A percentile compares a stretch with the other conserved stretches of the same genome.
These are phyloP conservation scores for Astrothelium subdiscretum DNA, from an alignment of 495 filamentous ascomycete genomes.

Conservation along the genomic window DNA sequence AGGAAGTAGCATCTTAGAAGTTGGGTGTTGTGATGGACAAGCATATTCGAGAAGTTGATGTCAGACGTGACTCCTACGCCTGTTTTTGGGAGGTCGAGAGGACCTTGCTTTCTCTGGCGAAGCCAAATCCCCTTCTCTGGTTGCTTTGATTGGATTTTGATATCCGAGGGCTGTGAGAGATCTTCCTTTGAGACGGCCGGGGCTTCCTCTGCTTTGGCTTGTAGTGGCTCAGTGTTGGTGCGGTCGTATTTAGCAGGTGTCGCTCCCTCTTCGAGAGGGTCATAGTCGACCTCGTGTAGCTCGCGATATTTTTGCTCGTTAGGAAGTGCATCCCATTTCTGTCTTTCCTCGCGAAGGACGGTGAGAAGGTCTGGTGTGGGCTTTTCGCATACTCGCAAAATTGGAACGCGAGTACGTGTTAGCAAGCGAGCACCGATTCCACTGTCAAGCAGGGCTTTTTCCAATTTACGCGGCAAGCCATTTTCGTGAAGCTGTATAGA, in stretches of 20 bases:
- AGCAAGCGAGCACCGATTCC: conserved; percentile 60
- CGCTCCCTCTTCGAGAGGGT: conserved; percentile 11
- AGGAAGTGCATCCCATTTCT: conserved; percentile 43
- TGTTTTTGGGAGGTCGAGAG: conserved; percentile 57
- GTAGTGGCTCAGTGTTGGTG: neutral
- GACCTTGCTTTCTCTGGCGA: conserved; percentile 41
- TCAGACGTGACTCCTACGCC: conserved; percentile 68
- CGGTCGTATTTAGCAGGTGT: neutral
- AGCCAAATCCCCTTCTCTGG: conserved; percentile 29
- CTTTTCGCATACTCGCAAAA: conserved; percentile 67
- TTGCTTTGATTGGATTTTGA: neutral
- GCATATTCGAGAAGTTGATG: conserved; percentile 71
- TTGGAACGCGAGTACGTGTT: conserved; percentile 63
- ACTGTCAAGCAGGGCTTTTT: conserved; percentile 54
- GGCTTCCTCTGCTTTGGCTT: neutral
- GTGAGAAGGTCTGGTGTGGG: conserved; percentile 41
- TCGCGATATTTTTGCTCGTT: conserved; percentile 21
- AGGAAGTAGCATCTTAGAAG: conserved; percentile 66
- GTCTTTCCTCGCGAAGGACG: conserved; percentile 43
- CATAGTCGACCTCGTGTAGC: conserved; percentile 7
- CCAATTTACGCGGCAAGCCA: conserved; percentile 47
- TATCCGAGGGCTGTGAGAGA: neutral
- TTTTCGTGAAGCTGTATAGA: conserved; percentile 18
- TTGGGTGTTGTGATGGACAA: conserved; percentile 67
- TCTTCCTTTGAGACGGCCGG: neutral